These are phyloP conservation scores for Curvularia verruculosa DNA, from an alignment of 2,329 filamentous ascomycete genomes.

Conservation along the genomic window DNA sequence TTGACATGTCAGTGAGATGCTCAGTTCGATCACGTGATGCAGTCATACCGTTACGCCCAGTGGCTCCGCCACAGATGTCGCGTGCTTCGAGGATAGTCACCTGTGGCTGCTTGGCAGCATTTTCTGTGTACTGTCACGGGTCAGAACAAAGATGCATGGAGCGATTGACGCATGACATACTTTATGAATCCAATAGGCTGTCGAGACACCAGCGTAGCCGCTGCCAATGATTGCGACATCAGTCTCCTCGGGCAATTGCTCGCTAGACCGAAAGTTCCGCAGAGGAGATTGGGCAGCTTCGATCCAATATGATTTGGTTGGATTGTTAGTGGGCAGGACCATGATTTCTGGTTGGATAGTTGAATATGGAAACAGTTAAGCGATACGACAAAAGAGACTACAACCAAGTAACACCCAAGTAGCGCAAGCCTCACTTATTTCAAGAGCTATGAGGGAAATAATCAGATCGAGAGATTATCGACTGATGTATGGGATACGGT, in stretches of 20 bases:
- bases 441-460: not conserved
- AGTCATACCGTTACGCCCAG: slow-evolving; percentile 17
- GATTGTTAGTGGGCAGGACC: slow-evolving; percentile 14
- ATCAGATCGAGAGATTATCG: not conserved
- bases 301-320: slow-evolving; percentile 23
- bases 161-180: slow-evolving; percentile 7
- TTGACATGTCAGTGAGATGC: not conserved
- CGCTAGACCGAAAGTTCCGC: slow-evolving; percentile 17
- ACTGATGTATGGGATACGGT: not conserved
- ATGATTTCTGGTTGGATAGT: slow-evolving; percentile 1
- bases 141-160: slow-evolving; percentile 3
- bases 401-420: not conserved
- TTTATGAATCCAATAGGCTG: slow-evolving; percentile 22
- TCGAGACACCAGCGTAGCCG: slow-evolving; percentile 19
- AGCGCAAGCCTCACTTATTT: not conserved
- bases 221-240: slow-evolving; percentile 22
- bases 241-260: slow-evolving; percentile 13
- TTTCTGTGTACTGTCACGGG: slow-evolving; percentile 14
- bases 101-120: slow-evolving; percentile 12
- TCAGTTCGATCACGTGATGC: not conserved
- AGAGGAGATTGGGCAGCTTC: slow-evolving; percentile 18
- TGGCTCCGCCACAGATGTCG: slow-evolving; percentile 18
- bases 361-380: not conserved
- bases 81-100: slow-evolving; percentile 21
- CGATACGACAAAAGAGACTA: not conserved